phyloP scores from a whole-genome alignment of 2,329 filamentous ascomycete genomes.

The Epicoccum nigrum region DNA sequence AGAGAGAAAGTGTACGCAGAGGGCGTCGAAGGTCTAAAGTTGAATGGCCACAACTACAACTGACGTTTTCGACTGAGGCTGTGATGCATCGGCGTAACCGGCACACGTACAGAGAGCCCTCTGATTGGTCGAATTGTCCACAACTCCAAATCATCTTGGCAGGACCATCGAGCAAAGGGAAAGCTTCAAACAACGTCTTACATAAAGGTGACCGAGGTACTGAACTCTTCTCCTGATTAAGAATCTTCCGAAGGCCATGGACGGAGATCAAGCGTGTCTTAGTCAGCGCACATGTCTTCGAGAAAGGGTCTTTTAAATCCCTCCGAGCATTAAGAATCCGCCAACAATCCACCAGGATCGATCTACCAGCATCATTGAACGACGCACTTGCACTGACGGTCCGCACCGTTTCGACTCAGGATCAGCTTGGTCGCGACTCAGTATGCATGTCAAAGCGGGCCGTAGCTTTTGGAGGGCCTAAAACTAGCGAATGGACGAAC shows the following conservation, averaged over 20 bases:
- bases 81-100: slow-evolving; percentile 12
- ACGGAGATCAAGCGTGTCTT: too few species aligned
- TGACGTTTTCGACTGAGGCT: slow-evolving; percentile 12
- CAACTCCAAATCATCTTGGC: neutral
- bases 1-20: neutral
- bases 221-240: too few species aligned
- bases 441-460: neutral
- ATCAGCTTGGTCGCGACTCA: too few species aligned
- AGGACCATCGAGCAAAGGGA: neutral
- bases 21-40: neutral
- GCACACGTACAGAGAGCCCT: slow-evolving; percentile 12
- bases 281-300: too few species aligned
- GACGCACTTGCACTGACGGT: too few species aligned
- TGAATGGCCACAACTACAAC: neutral
- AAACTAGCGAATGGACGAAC: neutral
- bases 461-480: neutral
- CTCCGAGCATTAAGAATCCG: too few species aligned
- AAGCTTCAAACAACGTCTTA: neutral
- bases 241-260: too few species aligned
- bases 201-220: neutral
- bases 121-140: slow-evolving; percentile 3
- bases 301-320: too few species aligned
- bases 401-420: too few species aligned
- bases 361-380: too few species aligned
- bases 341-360: too few species aligned